Conservation (phyloP, 495 filamentous ascomycete genomes). For the Daldinia concentrica region DNA sequence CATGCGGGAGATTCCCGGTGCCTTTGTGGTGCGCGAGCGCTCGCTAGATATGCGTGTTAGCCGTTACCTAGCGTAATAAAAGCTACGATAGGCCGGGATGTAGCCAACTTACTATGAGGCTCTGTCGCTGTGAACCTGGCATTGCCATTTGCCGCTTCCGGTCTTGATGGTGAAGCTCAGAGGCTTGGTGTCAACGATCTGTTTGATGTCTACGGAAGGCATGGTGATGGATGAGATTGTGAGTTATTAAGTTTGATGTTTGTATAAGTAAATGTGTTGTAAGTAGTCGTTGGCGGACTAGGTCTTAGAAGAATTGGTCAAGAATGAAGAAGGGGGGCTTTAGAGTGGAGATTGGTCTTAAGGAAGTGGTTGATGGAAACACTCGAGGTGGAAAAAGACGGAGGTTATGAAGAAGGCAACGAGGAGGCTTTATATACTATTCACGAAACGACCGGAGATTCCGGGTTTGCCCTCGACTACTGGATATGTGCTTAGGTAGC, state of each 20-base stretch:
- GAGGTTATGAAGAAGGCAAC: conserved; percentile 8
- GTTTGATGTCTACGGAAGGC: conserved; percentile 45
- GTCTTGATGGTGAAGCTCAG: conserved; percentile 58
- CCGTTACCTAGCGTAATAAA: not conserved
- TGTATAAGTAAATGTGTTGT: not conserved
- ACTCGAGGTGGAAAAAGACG: conserved; percentile 17
- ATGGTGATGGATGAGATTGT: conserved; percentile 28
- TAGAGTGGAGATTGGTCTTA: conserved; percentile 29
- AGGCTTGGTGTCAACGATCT: conserved; percentile 48
- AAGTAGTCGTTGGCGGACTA: conserved; percentile 8
- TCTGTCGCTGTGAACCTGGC: conserved; percentile 53
- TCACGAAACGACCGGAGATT: conserved; percentile 24
- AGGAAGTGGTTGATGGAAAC: conserved; percentile 10
- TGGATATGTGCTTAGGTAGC: not conserved
- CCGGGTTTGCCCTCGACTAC: conserved; percentile 10
- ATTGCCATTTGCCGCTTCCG: conserved; percentile 50
- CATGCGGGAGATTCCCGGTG: conserved; percentile 43
- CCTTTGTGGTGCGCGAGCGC: conserved; percentile 41
- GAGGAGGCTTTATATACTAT: conserved; percentile 33
- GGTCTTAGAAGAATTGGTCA: conserved; percentile 4
- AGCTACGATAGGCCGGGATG: not conserved
- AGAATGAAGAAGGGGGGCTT: conserved; percentile 4
- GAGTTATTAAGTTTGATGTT: not conserved
- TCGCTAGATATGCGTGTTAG: conserved; percentile 47
- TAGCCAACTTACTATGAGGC: conserved; percentile 51